Evolutionary conservation across 306 rosid genomes (phyloP), one percentile per base, ranked within the genome.

Genomic region (Trifolium repens): DNA sequence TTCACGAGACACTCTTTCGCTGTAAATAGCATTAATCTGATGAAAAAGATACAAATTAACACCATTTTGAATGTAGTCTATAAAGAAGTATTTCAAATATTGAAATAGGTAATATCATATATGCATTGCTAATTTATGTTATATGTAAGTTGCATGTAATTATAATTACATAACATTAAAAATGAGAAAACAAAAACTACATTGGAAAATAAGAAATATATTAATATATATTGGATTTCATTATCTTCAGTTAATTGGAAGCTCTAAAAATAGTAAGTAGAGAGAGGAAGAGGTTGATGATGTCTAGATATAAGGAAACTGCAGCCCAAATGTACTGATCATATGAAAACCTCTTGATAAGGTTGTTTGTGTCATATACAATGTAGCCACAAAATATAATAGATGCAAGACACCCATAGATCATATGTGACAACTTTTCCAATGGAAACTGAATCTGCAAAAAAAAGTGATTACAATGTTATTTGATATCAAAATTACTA

Each of bases 291-390:
- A 94, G 98, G 85, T 91, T 94, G 85, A 94, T 71, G 80, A 94
- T 61, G 71, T 94, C 98, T 78, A 94, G 82, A 73, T 94, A 94
- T 81, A 94, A 76, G 14, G 88, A 49, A 7, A 94, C 88, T 0
- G 98, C 83, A 22, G 97, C 97, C 98, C 97, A 91, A 4, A 91
- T 94, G 82, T 88, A 94, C 8, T 91, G 87, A 34, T 94, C 97
- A 6, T 94, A 94, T 10, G 96, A 57, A 75, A 69, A 91, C 32
- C 98, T 89, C 77, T 94, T 91, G 78, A 94, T 94, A 68, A 90
- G 85, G 71, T 94, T 94, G 81, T 88, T 91, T 3, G 98, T 93
- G 71, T 93, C 97, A 30, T 73, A 93, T 37, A 93, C 60, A 5
- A 93, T 91, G 87, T 89, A 93, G n/a, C 94, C 98, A 52, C 97